Percentiles rank a stretch among this genome's conserved stretches.
phyloP scores from a whole-genome alignment of 2,329 filamentous ascomycete species.

The Penicillium occitanis region DNA sequence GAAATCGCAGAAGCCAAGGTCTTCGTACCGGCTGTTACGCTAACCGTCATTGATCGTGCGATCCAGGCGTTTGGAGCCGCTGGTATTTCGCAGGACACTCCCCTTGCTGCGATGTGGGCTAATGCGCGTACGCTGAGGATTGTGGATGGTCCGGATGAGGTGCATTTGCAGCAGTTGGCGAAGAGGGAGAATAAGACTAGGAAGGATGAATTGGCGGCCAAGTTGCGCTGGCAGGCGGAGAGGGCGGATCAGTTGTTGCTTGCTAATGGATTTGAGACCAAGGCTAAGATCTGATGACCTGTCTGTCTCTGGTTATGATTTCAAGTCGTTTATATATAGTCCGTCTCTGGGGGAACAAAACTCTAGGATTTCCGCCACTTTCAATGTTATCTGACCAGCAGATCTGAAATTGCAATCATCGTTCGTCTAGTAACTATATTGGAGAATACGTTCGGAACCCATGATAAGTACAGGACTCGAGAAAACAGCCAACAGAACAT shows the following conservation, averaged over 20 bases:
- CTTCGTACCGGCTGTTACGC: slow-evolving; percentile 75
- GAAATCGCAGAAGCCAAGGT: slow-evolving; percentile 97
- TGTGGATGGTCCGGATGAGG: slow-evolving; percentile 95
- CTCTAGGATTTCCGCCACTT: neutral
- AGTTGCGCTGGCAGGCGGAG: slow-evolving; percentile 46
- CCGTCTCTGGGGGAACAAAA: neutral
- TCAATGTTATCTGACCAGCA: neutral
- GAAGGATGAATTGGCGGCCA: slow-evolving; percentile 42
- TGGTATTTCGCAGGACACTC: slow-evolving; percentile 91
- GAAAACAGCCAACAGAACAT: neutral
- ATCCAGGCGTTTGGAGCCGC: slow-evolving; percentile 90
- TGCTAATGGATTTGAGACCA: slow-evolving; percentile 38
- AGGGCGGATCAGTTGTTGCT: slow-evolving; percentile 40
- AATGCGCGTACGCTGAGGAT: slow-evolving; percentile 77
- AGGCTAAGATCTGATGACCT: slow-evolving; percentile 35
- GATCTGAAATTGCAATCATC: neutral
- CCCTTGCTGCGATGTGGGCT: slow-evolving; percentile 80
- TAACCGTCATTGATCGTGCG: slow-evolving; percentile 89
- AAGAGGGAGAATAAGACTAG: slow-evolving; percentile 56
- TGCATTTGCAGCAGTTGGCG: slow-evolving; percentile 67
- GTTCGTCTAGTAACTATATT: neutral
- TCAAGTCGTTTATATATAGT: neutral
- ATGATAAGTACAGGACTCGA: neutral
- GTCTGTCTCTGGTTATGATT: neutral
- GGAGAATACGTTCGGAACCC: neutral